phyloP scores from a whole-genome alignment of 2,329 filamentous ascomycete species.

The Penicillium sp. region DNA sequence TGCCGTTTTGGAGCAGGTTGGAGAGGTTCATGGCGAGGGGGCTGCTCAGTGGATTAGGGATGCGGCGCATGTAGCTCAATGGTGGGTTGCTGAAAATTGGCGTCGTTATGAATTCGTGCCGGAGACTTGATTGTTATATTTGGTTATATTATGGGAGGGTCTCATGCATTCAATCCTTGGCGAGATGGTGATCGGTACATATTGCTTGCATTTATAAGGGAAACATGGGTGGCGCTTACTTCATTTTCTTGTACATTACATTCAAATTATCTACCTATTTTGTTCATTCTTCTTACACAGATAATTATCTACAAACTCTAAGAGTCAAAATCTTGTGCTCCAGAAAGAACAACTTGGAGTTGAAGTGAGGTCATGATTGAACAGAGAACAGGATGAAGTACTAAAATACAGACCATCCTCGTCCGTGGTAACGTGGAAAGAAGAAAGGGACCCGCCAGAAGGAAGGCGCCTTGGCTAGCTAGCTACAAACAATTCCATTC shows the following conservation, averaged over 20 bases:
- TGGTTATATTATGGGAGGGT: not conserved
- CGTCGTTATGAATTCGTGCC: constrained; percentile 16
- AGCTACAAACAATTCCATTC: constrained; percentile 21
- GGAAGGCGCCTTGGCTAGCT: constrained; percentile 8
- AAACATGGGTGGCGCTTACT: not conserved
- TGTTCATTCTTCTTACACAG: no score
- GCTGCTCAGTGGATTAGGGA: constrained; percentile 36
- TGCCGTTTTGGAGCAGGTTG: constrained; percentile 27
- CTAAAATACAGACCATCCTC: constrained; percentile 11
- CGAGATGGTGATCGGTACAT: not conserved
- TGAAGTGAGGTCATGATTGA: not conserved
- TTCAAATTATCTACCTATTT: not conserved
- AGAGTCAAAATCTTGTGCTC: no score
- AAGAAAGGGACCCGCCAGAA: constrained; percentile 1
- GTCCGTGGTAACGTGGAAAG: not conserved
- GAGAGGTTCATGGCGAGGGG: constrained; percentile 28
- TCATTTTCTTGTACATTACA: not conserved
- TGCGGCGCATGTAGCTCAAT: constrained; percentile 36
- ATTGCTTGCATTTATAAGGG: not conserved
- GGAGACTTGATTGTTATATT: not conserved
- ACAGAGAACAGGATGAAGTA: not conserved
- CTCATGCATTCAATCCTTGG: not conserved
- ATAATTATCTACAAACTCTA: no score
- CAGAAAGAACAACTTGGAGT: no score
- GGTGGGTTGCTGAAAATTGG: constrained; percentile 40